Percentiles rank a stretch among this genome's conserved stretches.
Evolutionary conservation across 2,329 filamentous ascomycete genomes (phyloP).

Genomic region (Sclerotiophoma versabilis): DNA sequence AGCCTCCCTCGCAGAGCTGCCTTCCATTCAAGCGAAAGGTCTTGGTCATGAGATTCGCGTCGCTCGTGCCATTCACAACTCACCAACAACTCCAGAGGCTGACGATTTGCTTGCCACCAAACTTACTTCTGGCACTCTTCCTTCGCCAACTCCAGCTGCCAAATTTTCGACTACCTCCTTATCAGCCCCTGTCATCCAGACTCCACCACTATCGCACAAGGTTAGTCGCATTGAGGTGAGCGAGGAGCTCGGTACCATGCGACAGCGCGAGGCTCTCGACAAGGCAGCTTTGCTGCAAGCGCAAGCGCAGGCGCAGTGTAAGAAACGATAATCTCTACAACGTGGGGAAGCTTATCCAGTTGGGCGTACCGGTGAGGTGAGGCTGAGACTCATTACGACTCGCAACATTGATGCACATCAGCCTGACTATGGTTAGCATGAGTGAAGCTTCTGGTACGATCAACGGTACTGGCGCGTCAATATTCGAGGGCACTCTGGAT

Average conservation of each 20-base stretch:
- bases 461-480: no score
- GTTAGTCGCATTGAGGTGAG: neutral
- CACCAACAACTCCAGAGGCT: neutral
- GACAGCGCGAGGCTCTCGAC: conserved; percentile 29
- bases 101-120: neutral
- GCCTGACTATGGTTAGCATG: neutral
- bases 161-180: neutral
- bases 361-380: neutral
- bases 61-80: neutral
- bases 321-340: neutral
- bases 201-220: neutral
- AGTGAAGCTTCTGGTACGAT: no score
- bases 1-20: neutral
- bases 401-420: neutral
- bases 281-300: conserved; percentile 18
- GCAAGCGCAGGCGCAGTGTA: conserved; percentile 16
- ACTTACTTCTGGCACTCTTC: neutral
- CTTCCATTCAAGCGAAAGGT: conserved; percentile 2
- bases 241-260: conserved; percentile 7
- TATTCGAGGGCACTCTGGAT: no score
- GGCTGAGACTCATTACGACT: neutral
- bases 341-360: neutral
- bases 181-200: neutral
- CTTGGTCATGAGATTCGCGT: conserved; percentile 1
- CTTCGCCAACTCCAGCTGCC: neutral